These are phyloP conservation scores for Pseudopediastrum boryanum DNA, from an alignment of 139 green algal species.

Conservation along the genomic window DNA sequence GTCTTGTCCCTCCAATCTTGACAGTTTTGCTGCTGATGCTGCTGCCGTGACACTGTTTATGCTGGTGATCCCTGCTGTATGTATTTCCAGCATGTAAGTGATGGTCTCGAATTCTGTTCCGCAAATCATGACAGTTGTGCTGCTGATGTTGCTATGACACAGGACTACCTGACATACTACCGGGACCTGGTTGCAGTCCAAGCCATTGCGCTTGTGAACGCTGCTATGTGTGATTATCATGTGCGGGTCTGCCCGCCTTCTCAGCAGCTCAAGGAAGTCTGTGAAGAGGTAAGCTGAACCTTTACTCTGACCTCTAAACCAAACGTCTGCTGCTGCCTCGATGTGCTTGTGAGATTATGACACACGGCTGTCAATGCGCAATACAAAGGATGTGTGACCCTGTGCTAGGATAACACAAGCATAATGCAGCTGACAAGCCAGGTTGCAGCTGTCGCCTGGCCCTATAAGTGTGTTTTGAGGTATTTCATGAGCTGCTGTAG, in stretches of 20 bases:
- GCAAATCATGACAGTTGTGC: not conserved
- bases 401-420: too few relatives aligned
- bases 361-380: not conserved
- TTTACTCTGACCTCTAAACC: not conserved
- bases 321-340: not conserved
- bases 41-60: not conserved
- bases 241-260: conserved; percentile 62
- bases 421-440: too few relatives aligned
- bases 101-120: not conserved
- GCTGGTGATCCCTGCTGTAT: not conserved
- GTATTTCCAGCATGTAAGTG: not conserved
- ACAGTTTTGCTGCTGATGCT: not conserved
- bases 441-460: not conserved
- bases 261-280: conserved; percentile 73
- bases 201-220: conserved; percentile 75
- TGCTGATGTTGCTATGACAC: not conserved
- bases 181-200: conserved; percentile 77
- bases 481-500: too few relatives aligned
- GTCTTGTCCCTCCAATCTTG: not conserved
- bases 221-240: conserved; percentile 82
- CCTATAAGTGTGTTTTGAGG: not conserved
- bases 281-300: conserved; percentile 53
- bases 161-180: conserved; percentile 50
- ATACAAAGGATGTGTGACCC: too few relatives aligned
- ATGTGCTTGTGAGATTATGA: not conserved